A percentile compares a stretch with the other conserved stretches of the same genome.
Conservation (phyloP, 2,329 filamentous ascomycete species). For the Ceratocystis cacaofunesta region DNA sequence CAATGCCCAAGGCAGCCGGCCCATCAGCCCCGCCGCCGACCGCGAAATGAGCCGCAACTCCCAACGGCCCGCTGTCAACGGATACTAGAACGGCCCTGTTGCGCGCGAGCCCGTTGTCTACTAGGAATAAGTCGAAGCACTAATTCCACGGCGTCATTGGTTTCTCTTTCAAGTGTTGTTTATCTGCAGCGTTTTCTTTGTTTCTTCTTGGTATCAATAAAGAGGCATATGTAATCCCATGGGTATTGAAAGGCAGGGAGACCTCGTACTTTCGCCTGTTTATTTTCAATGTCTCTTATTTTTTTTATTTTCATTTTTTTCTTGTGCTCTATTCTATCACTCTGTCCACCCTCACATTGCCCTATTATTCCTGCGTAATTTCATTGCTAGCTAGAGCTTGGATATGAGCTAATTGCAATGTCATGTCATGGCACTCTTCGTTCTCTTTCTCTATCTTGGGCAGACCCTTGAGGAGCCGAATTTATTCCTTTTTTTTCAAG, state of each 20-base stretch:
- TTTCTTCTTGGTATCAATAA: constrained; percentile 12
- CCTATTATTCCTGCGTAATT: not conserved
- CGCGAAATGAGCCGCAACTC: constrained; percentile 93
- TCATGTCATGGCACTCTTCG: not conserved
- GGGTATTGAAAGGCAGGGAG: not conserved
- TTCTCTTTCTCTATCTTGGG: not conserved
- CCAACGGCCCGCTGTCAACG: constrained; percentile 97
- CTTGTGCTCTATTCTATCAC: constrained; percentile 25
- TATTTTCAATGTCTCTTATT: constrained; percentile 18
- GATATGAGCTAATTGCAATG: not conserved
- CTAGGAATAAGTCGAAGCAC: not conserved
- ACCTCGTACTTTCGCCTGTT: not conserved
- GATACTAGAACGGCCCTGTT: constrained; percentile 50
- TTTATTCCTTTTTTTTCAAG: constrained; percentile 18
- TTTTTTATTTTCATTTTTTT: constrained; percentile 24
- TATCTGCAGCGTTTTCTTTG: constrained; percentile 15
- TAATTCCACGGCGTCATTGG: constrained; percentile 7
- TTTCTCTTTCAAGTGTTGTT: constrained; percentile 16
- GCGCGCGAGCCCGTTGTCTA: constrained; percentile 9
- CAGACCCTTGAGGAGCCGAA: no score
- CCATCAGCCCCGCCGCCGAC: constrained; percentile 89
- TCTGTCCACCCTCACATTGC: not conserved
- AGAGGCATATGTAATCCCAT: constrained; percentile 4
- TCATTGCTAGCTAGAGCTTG: not conserved
- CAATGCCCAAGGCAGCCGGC: constrained; percentile 72